These are phyloP conservation scores for Hemisphaericaspora subhashii DNA, from an alignment of 1,139 yeast genomes.

Conservation along the genomic window DNA sequence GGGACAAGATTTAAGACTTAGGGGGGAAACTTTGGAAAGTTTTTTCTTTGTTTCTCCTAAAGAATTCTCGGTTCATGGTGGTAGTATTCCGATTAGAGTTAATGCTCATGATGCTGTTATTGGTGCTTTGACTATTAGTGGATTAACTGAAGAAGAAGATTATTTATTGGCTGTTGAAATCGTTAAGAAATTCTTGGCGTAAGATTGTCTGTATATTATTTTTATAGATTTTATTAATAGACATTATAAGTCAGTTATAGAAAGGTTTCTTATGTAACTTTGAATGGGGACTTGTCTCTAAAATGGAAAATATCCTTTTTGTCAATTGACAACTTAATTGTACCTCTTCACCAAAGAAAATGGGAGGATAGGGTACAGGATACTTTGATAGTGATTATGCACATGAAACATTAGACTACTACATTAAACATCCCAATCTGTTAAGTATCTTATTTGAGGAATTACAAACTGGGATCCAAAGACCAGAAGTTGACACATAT, in stretches of 20 bases:
- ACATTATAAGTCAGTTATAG: too few relatives aligned
- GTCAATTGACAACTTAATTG: background rate
- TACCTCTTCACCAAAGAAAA: constrained; percentile 2
- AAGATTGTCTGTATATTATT: too few relatives aligned
- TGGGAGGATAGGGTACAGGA: constrained; percentile 20
- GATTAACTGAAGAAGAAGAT: constrained; percentile 51
- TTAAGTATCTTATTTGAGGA: too few relatives aligned
- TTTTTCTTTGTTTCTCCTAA: constrained; percentile 41
- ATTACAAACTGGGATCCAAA: too few relatives aligned
- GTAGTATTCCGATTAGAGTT: constrained; percentile 57
- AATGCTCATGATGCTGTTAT: constrained; percentile 44
- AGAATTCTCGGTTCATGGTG: constrained; percentile 64
- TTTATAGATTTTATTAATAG: too few relatives aligned
- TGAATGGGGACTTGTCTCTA: too few relatives aligned
- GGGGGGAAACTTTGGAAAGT: constrained; percentile 31
- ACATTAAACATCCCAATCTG: too few relatives aligned
- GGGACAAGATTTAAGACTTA: constrained; percentile 46
- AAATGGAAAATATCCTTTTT: too few relatives aligned
- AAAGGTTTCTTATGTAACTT: too few relatives aligned
- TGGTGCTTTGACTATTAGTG: constrained; percentile 61
- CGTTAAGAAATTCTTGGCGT: constrained; percentile 10
- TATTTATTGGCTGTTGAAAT: constrained; percentile 39
- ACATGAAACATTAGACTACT: constrained; percentile 13
- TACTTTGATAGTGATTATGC: constrained; percentile 18
- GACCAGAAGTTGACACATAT: constrained; percentile 14